Percentiles rank a stretch among this genome's conserved stretches.
These are phyloP conservation scores for Sporisorium scitamineum DNA, from an alignment of 1,284 basidiomycete species.

Conservation along the genomic window DNA sequence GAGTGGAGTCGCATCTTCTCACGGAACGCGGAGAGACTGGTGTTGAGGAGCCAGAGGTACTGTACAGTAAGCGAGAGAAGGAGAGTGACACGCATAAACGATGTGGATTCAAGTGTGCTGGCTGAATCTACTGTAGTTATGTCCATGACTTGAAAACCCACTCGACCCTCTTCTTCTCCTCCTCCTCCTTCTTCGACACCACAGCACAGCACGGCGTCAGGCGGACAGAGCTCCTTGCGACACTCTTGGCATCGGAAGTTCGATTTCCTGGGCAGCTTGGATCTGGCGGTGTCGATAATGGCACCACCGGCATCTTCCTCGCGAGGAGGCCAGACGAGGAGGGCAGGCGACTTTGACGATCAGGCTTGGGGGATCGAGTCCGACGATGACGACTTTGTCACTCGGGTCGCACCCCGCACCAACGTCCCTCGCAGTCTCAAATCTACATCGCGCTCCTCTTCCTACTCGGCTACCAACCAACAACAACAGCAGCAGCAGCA, in stretches of 20 bases:
- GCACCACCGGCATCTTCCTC: conserved; percentile 14
- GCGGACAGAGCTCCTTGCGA: too few relatives aligned
- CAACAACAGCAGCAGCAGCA: conserved; percentile 9
- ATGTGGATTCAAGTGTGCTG: too few relatives aligned
- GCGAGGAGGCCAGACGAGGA: conserved; percentile 7
- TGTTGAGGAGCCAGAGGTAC: not conserved
- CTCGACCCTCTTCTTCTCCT: not conserved
- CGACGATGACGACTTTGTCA: conserved; percentile 68
- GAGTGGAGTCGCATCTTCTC: not conserved
- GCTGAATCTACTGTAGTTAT: too few relatives aligned
- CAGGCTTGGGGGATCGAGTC: conserved; percentile 67
- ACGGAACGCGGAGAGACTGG: not conserved
- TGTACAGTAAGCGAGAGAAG: not conserved
- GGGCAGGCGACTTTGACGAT: conserved; percentile 59
- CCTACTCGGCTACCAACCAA: conserved; percentile 29
- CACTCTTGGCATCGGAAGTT: too few relatives aligned
- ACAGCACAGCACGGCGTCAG: not conserved
- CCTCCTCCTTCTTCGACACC: not conserved
- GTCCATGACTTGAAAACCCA: too few relatives aligned
- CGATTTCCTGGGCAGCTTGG: not conserved
- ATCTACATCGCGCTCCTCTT: conserved; percentile 32
- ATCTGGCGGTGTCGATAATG: conserved; percentile 4
- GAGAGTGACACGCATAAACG: not conserved
- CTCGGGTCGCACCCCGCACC: conserved; percentile 44
- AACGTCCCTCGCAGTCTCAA: conserved; percentile 44